Evolutionary conservation across 1,284 basidiomycete species (phyloP).

Genomic region (Rhizopogon hawkerae): DNA sequence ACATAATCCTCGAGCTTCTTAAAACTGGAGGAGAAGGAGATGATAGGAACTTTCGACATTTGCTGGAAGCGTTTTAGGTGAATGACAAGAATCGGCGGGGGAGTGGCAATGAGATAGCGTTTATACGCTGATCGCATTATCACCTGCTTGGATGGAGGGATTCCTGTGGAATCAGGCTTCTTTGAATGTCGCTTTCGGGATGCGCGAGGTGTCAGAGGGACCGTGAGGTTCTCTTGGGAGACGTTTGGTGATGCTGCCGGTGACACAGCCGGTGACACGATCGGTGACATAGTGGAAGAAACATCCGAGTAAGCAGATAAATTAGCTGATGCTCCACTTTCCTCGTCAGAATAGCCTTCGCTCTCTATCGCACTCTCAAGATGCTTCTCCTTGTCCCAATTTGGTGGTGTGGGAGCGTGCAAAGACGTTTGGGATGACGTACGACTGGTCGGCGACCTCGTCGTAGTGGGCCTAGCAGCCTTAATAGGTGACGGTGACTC

Average conservation of each 20-base stretch:
- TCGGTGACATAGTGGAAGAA: slow-evolving; percentile 25
- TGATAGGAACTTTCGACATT: slow-evolving; percentile 39
- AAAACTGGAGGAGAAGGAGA: slow-evolving; percentile 56
- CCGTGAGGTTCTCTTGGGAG: slow-evolving; percentile 18
- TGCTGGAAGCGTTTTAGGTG: slow-evolving; percentile 94
- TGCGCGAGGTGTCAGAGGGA: slow-evolving; percentile 12
- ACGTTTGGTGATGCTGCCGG: slow-evolving; percentile 27
- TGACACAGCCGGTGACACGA: slow-evolving; percentile 12
- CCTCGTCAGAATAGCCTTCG: slow-evolving; percentile 32
- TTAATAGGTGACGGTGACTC: slow-evolving; percentile 28
- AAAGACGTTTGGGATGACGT: slow-evolving; percentile 24
- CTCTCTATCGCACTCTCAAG: slow-evolving; percentile 36
- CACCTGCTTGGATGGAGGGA: slow-evolving; percentile 48
- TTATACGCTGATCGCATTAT: slow-evolving; percentile 83
- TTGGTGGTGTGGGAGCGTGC: slow-evolving; percentile 27
- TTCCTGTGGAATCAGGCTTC: slow-evolving; percentile 16
- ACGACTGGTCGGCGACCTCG: slow-evolving; percentile 3
- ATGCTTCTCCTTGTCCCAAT: slow-evolving; percentile 14
- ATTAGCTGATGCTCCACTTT: slow-evolving; percentile 25
- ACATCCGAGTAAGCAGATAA: slow-evolving; percentile 32
- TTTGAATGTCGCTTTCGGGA: slow-evolving; percentile 3
- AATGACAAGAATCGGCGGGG: slow-evolving; percentile 84
- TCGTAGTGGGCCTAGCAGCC: slow-evolving; percentile 15
- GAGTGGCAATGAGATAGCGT: slow-evolving; percentile 81
- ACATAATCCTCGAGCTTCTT: slow-evolving; percentile 87